phyloP scores from a whole-genome alignment of 1,139 yeast genomes.

The Saccharomyces hybrid region DNA sequence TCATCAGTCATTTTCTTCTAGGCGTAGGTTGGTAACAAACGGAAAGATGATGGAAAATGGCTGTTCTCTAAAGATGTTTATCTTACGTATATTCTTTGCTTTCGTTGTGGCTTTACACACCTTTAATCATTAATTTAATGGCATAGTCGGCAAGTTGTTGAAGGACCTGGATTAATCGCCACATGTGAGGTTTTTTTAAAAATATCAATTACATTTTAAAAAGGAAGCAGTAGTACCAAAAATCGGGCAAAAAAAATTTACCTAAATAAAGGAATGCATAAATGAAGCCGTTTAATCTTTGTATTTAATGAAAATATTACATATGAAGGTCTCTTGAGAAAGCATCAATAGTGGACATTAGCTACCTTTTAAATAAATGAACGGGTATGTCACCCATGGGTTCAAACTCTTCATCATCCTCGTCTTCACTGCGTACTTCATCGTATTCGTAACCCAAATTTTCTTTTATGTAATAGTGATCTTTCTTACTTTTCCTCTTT shows the following conservation, averaged over 20 bases:
- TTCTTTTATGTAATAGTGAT: conserved; percentile 21
- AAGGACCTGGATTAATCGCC: neutral
- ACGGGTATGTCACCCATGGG: conserved; percentile 5
- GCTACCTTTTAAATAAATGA: conserved; percentile 1
- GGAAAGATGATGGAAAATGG: neutral
- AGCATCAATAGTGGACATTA: neutral
- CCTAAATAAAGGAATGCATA: neutral
- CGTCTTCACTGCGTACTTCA: conserved; percentile 10
- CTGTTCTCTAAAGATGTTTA: neutral
- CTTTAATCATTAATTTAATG: neutral
- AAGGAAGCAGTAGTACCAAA: neutral
- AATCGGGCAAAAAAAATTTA: neutral
- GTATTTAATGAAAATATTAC: neutral
- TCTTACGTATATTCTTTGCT: neutral
- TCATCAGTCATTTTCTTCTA: conserved; percentile 19
- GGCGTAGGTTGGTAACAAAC: neutral
- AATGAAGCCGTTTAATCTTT: neutral
- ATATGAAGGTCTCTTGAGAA: neutral
- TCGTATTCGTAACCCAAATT: conserved; percentile 22
- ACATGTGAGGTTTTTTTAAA: neutral
- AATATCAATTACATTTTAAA: neutral
- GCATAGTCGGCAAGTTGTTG: neutral
- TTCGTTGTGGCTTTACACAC: neutral
- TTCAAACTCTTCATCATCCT: conserved; percentile 4
- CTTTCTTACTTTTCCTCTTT: conserved; percentile 10